Conservation (phyloP, 164 flowering plant species). For the Umbellularia californica region DNA sequence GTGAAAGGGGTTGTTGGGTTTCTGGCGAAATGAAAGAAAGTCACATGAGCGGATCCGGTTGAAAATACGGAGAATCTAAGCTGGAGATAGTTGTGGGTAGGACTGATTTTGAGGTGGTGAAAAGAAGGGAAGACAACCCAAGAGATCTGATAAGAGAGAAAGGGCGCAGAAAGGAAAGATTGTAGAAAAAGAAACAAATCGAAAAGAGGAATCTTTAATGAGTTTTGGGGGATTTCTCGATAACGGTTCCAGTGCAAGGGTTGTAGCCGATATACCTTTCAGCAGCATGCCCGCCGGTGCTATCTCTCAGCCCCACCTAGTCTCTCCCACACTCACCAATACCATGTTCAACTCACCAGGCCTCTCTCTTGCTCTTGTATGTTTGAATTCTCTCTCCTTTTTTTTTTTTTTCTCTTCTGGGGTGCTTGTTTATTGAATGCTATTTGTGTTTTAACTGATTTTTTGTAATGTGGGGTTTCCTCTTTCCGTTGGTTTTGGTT, state of each 20-base stretch:
- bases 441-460: not conserved
- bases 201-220: slow-evolving; percentile 42
- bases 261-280: slow-evolving; percentile 53
- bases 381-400: not conserved
- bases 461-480: not conserved
- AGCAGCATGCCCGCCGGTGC: slow-evolving; percentile 60
- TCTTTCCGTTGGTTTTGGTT: not conserved
- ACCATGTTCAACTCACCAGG: slow-evolving; percentile 87
- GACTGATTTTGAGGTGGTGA: not conserved
- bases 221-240: slow-evolving; percentile 91
- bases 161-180: not conserved
- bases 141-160: not conserved
- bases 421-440: not conserved
- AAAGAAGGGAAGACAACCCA: not conserved
- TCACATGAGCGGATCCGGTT: not conserved
- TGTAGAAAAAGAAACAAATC: not conserved
- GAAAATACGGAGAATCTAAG: not conserved
- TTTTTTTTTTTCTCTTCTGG: not conserved
- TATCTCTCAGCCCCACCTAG: slow-evolving; percentile 48
- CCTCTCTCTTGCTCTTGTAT: slow-evolving; percentile 91
- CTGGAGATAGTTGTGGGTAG: slow-evolving; percentile 5
- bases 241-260: slow-evolving; percentile 42
- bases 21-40: not conserved
- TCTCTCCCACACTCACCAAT: slow-evolving; percentile 47
- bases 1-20: not conserved